Evolutionary conservation across 768 basidiomycete species (phyloP), one percentile per base, ranked within the genome.

Genomic region (Hirschioporus abietinus): DNA sequence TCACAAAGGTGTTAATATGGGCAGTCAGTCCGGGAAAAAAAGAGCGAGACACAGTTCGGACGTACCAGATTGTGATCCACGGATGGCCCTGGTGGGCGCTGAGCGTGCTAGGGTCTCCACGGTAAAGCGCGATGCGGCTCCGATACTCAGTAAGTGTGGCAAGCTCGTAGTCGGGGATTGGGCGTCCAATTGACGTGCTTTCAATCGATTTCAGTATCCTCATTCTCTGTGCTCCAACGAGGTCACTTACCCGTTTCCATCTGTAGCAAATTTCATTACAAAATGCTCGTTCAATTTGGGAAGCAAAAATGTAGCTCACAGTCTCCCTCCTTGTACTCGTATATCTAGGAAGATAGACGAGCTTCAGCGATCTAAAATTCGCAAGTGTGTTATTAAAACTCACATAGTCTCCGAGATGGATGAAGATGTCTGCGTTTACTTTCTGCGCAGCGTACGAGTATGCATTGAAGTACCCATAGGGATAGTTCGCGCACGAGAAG

Each of bases 331-430:
- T 34, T 24, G 35, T 58, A 58, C 64, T 65, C 63, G 35, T 67
- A 64, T 34, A 67, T 58, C 66, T 64, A 65, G 24, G 24, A 36
- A 20, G 27, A 52, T 52, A 20, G 35, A 60, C 10, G 7, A 23
- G 20, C 42, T 20, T 25, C 65, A 30, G 34, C 42, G 65, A 30
- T 0, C 18, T n/a, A n/a, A 15, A 15, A 6, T 60, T 26, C 25
- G 10, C 2, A 18, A 30, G 7, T 10, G 17, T 26, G 15, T 5
- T 17, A 35, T n/a, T 20, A 27, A 12, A 24, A 67, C 68, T 26
- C 62, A 68, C 68, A 60, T 70, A 76, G 66, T 74, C 74, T 5
- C 75, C 73, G 18, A 75, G 66, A 63, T 75, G 74, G 12, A 75
- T 71, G 26, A 66, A 72, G 30, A 71, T 71, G 35, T 74, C 69